These are phyloP conservation scores for Fusarium sp. DNA, from an alignment of 2,329 filamentous ascomycete genomes.

Conservation along the genomic window DNA sequence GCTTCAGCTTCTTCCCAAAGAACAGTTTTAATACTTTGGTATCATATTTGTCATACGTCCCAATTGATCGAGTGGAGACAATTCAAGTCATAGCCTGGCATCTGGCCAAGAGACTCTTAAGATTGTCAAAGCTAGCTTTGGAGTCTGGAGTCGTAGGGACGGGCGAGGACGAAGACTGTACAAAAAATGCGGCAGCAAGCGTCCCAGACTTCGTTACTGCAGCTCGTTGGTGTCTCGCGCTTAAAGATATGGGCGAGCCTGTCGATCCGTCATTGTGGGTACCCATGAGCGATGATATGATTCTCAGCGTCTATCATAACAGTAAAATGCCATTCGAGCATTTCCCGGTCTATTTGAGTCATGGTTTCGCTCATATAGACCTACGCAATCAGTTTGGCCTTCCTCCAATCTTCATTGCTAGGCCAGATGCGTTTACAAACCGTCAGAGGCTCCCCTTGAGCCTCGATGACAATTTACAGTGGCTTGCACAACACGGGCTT, in stretches of 20 bases:
- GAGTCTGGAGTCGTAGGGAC: background rate
- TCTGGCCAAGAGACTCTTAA: background rate
- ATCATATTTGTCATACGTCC: accelerated
- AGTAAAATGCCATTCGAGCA: background rate
- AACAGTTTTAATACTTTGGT: accelerated
- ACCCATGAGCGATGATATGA: background rate
- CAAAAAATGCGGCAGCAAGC: background rate
- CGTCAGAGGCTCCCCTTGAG: no score
- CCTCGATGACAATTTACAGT: no score
- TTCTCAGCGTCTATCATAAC: background rate
- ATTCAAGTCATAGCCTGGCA: background rate
- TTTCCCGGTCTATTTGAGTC: background rate
- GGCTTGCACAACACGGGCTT: background rate
- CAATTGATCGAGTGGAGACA: no score
- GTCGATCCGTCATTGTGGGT: background rate
- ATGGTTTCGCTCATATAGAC: background rate
- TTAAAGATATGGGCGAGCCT: background rate
- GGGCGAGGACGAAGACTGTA: background rate
- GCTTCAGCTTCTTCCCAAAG: background rate
- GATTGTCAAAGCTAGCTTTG: background rate
- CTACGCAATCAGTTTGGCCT: background rate
- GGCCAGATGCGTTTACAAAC: accelerated
- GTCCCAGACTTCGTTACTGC: background rate
- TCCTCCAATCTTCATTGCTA: background rate
- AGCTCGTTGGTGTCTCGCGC: background rate